Percentiles rank a stretch among this genome's conserved stretches.
Conservation (phyloP, 306 rosid genomes). For the Neltuma alba region DNA sequence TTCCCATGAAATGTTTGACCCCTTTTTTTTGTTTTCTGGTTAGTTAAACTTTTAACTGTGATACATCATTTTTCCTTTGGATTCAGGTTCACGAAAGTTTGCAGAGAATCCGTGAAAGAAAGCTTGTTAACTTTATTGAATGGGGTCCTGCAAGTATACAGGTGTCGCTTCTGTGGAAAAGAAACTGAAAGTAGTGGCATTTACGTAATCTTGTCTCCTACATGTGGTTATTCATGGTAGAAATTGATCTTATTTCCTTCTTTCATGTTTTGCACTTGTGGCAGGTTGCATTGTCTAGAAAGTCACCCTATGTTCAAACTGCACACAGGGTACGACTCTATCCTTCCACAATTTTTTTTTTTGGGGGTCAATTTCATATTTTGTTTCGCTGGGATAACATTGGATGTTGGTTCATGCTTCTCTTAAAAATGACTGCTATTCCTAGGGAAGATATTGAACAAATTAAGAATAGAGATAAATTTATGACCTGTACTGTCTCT, state of each 20-base stretch:
- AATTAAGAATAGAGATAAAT: constrained; percentile 24
- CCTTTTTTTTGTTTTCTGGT: constrained; percentile 14
- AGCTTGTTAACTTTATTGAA: constrained; percentile 94
- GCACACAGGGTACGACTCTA: constrained; percentile 73
- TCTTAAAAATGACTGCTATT: background rate
- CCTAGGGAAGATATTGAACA: background rate
- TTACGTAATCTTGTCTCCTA: constrained; percentile 24
- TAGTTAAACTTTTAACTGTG: constrained; percentile 15
- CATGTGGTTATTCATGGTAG: constrained; percentile 11
- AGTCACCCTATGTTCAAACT: constrained; percentile 97
- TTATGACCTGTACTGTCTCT: constrained; percentile 33
- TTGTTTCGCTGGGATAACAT: constrained; percentile 16
- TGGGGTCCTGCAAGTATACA: constrained; percentile 99
- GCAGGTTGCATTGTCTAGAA: constrained; percentile 56
- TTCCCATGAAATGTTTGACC: constrained; percentile 24
- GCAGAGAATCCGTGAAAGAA: constrained; percentile 99
- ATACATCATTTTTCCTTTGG: constrained; percentile 32
- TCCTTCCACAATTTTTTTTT: background rate
- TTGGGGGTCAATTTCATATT: constrained; percentile 5
- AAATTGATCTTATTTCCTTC: constrained; percentile 1
- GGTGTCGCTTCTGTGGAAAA: constrained; percentile 51
- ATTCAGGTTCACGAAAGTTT: constrained; percentile 96
- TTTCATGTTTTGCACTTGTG: constrained; percentile 12
- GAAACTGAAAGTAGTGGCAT: constrained; percentile 24
- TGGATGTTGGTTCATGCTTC: constrained; percentile 10